Conservation (phyloP, 2,329 filamentous ascomycete genomes). For the Alternaria sp. region DNA sequence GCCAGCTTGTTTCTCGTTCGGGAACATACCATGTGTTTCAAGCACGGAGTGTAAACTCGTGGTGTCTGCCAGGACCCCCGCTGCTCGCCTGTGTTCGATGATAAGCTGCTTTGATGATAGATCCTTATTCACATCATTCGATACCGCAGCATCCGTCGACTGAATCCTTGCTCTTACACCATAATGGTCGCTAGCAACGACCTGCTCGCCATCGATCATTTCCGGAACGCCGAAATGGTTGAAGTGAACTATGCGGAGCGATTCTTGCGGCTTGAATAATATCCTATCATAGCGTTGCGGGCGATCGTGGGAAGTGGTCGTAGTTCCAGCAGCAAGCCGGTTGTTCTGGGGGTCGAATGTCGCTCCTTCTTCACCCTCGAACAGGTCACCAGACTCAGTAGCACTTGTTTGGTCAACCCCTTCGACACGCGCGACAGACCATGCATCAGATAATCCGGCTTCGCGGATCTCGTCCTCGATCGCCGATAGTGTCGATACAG, state of each 20-base stretch:
- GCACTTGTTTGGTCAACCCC: conserved; percentile 51
- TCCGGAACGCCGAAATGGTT: conserved; percentile 65
- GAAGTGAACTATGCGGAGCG: conserved; percentile 57
- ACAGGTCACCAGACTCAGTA: conserved; percentile 46
- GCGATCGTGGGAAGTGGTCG: conserved; percentile 64
- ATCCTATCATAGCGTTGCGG: conserved; percentile 74
- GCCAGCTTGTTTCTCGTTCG: conserved; percentile 56
- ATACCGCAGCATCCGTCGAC: conserved; percentile 35
- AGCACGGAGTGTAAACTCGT: conserved; percentile 25
- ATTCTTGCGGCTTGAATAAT: conserved; percentile 57
- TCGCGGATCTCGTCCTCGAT: conserved; percentile 60
- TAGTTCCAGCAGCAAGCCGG: conserved; percentile 61
- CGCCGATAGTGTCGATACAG: conserved; percentile 53
- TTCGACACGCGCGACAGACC: conserved; percentile 58
- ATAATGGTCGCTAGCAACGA: conserved; percentile 61
- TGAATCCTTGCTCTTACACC: conserved; percentile 54
- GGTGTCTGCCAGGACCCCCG: conserved; percentile 15
- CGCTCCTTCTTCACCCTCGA: conserved; percentile 69
- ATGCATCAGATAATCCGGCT: conserved; percentile 62
- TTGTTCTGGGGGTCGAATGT: conserved; percentile 71
- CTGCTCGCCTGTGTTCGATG: conserved; percentile 23
- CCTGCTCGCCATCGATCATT: conserved; percentile 22
- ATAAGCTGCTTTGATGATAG: conserved; percentile 14
- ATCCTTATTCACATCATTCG: background rate
- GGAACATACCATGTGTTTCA: conserved; percentile 51